Base-by-base conservation (phyloP, 2,329 filamentous ascomycete species). In the Claviceps humidiphila region DNA sequence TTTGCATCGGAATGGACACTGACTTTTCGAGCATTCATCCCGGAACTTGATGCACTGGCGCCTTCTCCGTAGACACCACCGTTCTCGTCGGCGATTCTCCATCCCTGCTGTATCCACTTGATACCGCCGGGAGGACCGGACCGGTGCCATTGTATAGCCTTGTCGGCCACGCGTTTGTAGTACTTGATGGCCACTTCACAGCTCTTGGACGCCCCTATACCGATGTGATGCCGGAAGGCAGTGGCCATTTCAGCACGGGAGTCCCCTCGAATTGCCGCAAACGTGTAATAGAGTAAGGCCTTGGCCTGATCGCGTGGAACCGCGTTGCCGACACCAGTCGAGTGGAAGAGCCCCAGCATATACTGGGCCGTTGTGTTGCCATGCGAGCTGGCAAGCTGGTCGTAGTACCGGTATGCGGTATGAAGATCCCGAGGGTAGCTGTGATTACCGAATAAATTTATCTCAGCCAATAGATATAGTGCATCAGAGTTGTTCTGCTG, bases 381-480 rank as follows among this genome's bases (percentile, higher is more conserved):
- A 58, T 85, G 79, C 54, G 84, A 66, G 17, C 77, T 75, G 2
- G 91, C 88, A 51, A 98, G 76, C 55, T 83, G 76, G 56, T 86
- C 75, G 68, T 97, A 98, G 71, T 88, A 79, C 58, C 78, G 74
- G 64, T 95, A 95, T 0, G 93, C 88, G 47, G 80, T 75, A 37
- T 78, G 74, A 59, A 95, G 89, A 64, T 96, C 82, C 57, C 84
- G 78, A 1, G 91, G 90, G 62, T 96, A 79, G 22, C 87, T 86
- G 68, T 85, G 95, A 68, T 97, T 96, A 64, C 93, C 93, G 62
- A 93, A 89, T 68, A 97, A 97, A 72, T 94, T 95, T 77, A 98
- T 84, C 65, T 98, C 88, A 17, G 88, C 93, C 24, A 98, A 76
- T 16, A 95, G 74, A 63, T 85, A 95, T 46, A 97, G 80, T 5